Base-by-base conservation (phyloP, 1,284 basidiomycete genomes). In the Marasmius oreades region DNA sequence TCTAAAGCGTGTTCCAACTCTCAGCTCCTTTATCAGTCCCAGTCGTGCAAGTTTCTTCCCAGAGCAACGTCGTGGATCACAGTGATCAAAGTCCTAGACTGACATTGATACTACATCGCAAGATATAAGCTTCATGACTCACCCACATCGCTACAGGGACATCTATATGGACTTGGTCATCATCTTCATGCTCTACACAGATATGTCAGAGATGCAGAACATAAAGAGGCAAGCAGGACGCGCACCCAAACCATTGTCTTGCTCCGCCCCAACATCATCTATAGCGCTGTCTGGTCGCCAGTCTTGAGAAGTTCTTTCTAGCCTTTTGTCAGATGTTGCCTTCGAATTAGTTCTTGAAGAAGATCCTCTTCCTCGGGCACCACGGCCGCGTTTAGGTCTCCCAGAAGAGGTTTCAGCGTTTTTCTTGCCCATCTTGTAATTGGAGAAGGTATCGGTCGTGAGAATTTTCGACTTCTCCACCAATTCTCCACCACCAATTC, bases 21-120 rank as follows among this genome's bases (percentile, higher is more conserved):
- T 81, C 59, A 99, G 81, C 59, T 93, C 87, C 55, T 83, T 86
- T 67, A 98, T 91, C 33, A 98, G 76, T 1, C 93, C 92, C 20
- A 95, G 79, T 4, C 96, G 79, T 0, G 93, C 78, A 0, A 99
- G 83, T 69, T 95, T 96, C 77, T 98, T 98, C 11, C 96, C 96
- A 7, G 93, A 95, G 67, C 96, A 99, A 36, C 93, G 85, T 52
- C 86, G 86, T 0, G 96, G 95, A 70, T 99, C 95, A 70, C 96
- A 98, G 69, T 98, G 96, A 68, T 93, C 90, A 70, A 99, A 98
- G 70, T 98, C 96, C 93, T 94, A 60, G 22, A 56, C 5, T 18
- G 22, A 23, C 51, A 18, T n/a, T 53, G 34, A 53, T n/a, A 44
- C 3, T n/a, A n/a, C n/a, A n/a, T n/a, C n/a, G n/a, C n/a, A n/a